Conservation (phyloP, 805 yeast genomes). For the Candida odintsovae region DNA sequence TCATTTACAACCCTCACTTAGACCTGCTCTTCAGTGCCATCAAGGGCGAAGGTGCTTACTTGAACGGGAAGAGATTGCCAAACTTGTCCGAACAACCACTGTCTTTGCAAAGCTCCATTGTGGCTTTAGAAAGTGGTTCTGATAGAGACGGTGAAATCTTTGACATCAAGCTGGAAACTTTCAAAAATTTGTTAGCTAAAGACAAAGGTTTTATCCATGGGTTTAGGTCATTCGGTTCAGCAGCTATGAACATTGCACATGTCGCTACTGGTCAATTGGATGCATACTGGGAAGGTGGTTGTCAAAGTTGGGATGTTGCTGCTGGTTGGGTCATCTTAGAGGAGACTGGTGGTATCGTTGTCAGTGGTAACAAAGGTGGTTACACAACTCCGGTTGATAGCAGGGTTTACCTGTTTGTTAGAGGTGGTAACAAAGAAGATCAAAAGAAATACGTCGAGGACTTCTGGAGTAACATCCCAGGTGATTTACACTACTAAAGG, state of each 20-base stretch:
- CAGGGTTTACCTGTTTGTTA: constrained; percentile 52
- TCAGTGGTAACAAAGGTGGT: constrained; percentile 46
- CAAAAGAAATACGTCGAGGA: constrained; percentile 41
- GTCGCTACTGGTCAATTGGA: constrained; percentile 56
- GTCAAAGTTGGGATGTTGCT: constrained; percentile 65
- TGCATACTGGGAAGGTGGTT: constrained; percentile 68
- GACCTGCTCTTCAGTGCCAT: constrained; percentile 48
- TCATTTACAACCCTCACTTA: constrained; percentile 56
- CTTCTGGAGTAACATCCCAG: constrained; percentile 47
- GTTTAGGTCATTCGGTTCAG: constrained; percentile 55
- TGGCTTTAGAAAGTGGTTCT: constrained; percentile 58
- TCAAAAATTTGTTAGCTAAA: constrained; percentile 37
- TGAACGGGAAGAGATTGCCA: constrained; percentile 38
- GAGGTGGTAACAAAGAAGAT: constrained; percentile 38
- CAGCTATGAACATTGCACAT: constrained; percentile 55
- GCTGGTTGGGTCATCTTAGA: constrained; percentile 59
- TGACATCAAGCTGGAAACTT: constrained; percentile 43
- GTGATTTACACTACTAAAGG: constrained; percentile 31
- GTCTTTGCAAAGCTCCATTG: constrained; percentile 43
- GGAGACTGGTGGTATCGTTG: constrained; percentile 55
- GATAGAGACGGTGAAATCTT: constrained; percentile 50
- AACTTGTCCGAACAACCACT: constrained; percentile 29
- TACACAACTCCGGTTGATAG: constrained; percentile 45
- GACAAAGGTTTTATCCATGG: constrained; percentile 59
- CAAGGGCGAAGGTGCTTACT: constrained; percentile 47